Evolutionary conservation across 495 filamentous ascomycete species (phyloP), one percentile per base, ranked within the genome.

Genomic region (Astrothelium macrocarpum): DNA sequence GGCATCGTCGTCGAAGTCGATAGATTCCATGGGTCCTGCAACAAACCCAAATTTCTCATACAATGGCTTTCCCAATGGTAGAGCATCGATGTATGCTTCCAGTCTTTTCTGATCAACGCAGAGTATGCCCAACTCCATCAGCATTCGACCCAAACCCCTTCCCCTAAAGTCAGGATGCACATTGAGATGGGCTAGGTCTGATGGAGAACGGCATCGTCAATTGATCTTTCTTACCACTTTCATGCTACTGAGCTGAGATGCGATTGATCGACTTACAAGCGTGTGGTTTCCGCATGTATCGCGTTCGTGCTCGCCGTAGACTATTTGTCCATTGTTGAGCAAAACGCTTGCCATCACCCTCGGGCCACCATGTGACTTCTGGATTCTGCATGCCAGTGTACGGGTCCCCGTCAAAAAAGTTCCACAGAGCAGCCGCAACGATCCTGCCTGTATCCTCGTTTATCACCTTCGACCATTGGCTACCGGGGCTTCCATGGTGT

Each of bases 1-100:
- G n/a, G n/a, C 43, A 49, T 49, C 43, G 43, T 18, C 43, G n/a
- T 49, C 43, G 43, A 49, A 49, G 43, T 20, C 43, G 43, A 49
- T 20, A 49, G 9, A 49, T 18, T 49, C 43, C n/a, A 5, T 49
- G n/a, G 43, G 43, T 18, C 43, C 43, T 18, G 43, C 43, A 10
- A 49, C 43, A 20, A 49, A 49, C n/a, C 43, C 43, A 49, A 5
- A 49, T 5, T 18, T 5, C 43, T 49, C 43, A 20, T 49, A 49
- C 43, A 49, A 49, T 18, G 43, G 43, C 43, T 49, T 49, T 49
- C 9, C 10, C 43, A 49, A 18, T 18, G 43, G 11, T 18, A 20
- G 9, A 20, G 43, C 43, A 49, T 49, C 43, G n/a, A 49, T 49
- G 43, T 49, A 49, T 18, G 43, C 43, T 49, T 49, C 43, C 43